These are phyloP conservation scores for Zea mays DNA, from an alignment of 176 grass and related monocot species.

Conservation along the genomic window DNA sequence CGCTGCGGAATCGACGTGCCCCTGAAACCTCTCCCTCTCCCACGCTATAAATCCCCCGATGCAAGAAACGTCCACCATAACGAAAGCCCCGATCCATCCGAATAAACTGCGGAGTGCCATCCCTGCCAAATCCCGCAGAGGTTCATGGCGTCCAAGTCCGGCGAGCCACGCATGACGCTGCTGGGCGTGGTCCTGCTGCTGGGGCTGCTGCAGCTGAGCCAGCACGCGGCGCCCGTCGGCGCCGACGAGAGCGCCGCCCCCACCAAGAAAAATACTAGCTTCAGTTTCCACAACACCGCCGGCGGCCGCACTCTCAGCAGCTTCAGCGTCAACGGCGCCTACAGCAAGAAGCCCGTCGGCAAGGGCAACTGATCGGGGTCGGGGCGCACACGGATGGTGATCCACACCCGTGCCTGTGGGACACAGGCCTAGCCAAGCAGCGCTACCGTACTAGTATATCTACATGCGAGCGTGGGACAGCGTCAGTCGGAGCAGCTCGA, in stretches of 20 bases:
- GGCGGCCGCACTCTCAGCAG: constrained; percentile 21
- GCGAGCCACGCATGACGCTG: constrained; percentile 48
- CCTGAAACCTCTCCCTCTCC: constrained; percentile 37
- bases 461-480: too few relatives aligned
- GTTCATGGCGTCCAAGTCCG: constrained; percentile 42
- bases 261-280: constrained; percentile 28
- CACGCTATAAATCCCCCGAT: constrained; percentile 26
- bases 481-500: too few relatives aligned
- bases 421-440: not conserved
- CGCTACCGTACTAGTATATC: not conserved
- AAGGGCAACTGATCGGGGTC: constrained; percentile 14
- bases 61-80: not conserved
- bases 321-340: constrained; percentile 47
- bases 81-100: constrained; percentile 3
- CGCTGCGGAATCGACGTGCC: not conserved
- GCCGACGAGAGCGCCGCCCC: not conserved
- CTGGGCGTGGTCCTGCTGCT: constrained; percentile 39
- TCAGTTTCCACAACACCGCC: not conserved
- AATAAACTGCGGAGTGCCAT: constrained; percentile 23
- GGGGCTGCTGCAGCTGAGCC: constrained; percentile 43
- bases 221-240: constrained; percentile 32
- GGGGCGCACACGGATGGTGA: not conserved
- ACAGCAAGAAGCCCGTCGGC: rapidly evolving
- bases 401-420: not conserved
- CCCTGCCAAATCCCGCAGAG: not conserved